Base-by-base conservation (phyloP, 2,329 filamentous ascomycete species). In the Ascochyta viciae-villosae region DNA sequence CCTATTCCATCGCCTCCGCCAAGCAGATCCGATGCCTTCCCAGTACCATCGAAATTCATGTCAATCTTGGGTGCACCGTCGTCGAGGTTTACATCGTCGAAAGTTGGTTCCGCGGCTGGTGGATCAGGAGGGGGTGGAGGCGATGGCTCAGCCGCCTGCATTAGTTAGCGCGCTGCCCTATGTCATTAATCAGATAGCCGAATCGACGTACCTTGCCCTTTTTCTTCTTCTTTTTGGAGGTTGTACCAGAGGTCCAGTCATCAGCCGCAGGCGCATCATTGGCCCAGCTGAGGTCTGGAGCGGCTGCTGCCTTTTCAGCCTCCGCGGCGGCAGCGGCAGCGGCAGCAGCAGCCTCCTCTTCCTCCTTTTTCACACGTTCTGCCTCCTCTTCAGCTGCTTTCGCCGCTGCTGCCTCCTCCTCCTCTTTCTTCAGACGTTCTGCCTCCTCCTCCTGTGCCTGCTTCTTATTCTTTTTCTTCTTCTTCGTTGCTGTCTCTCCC, bases 51-150 rank as follows among this genome's bases (percentile, higher is more conserved):
- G 59, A 81, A 79, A 58, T 76, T 77, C 57, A 82, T 71, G 56
- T 81, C 78, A 61, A 82, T 75, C 68, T 81, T 80, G 22, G 80
- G 80, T 47, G 75, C 77, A 35, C 60, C 66, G 52, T 82, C 76
- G 72, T 81, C 72, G 62, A 81, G 69, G 65, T 75, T 72, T 64
- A 81, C 76, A 49, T 80, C 78, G 63, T 81, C 77, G 60, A 81
- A 80, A 48, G 75, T 77, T 66, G 76, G 77, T 50, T 76, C 73
- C 58, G 65, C 70, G 43, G 59, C 59, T 39, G 73, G 67, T 53
- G 71, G 68, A 51, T 63, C 64, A 50, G 67, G 68, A 60, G 70
- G 65, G 51, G 67, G 71, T 48, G 68, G 69, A 54, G 67, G 66
- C 42, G 63, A 60, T 45, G 67, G 61, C 38, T 73, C 72, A 44